phyloP scores from a whole-genome alignment of 805 yeast genomes.

The Saccharomycopsis malanga region DNA sequence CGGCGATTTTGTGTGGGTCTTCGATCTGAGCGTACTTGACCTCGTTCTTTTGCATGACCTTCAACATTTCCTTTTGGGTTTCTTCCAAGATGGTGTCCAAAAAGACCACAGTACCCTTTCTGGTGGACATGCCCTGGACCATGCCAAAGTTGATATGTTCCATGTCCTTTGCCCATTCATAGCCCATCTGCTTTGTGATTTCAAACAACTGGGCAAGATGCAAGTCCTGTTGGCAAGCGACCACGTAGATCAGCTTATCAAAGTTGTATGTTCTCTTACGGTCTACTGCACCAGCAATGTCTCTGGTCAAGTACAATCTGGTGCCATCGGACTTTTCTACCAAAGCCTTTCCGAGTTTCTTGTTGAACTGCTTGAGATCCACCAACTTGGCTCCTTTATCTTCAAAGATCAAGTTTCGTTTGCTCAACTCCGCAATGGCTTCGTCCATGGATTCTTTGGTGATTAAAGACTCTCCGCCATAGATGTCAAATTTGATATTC shows the following conservation, averaged over 20 bases:
- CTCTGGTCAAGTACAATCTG: conserved; percentile 88
- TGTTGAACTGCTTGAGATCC: conserved; percentile 77
- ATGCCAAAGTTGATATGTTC: conserved; percentile 91
- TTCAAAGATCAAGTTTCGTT: conserved; percentile 65
- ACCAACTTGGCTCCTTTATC: conserved; percentile 89
- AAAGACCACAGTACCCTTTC: conserved; percentile 98
- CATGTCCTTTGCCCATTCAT: conserved; percentile 75
- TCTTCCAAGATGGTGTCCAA: conserved; percentile 89
- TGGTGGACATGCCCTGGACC: conserved; percentile 98
- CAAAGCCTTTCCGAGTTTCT: conserved; percentile 87
- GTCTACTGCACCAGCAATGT: conserved; percentile 91
- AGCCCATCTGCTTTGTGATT: conserved; percentile 84
- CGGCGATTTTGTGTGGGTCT: conserved; percentile 92
- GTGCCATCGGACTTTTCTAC: conserved; percentile 96
- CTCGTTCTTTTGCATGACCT: conserved; percentile 89
- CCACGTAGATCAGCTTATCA: conserved; percentile 93
- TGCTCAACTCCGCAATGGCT: conserved; percentile 56
- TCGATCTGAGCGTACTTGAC: conserved; percentile 87
- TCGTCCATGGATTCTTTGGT: conserved; percentile 60
- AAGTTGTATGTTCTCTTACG: conserved; percentile 79
- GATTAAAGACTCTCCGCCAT: conserved; percentile 96
- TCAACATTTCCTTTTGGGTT: conserved; percentile 90
- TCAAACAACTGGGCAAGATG: conserved; percentile 92
- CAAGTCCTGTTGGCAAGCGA: conserved; percentile 94
- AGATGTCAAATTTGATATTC: conserved; percentile 79